Evolutionary conservation across 75 land plant species (phyloP), one percentile per base, ranked within the genome.

Genomic region (Azolla pinnata): DNA sequence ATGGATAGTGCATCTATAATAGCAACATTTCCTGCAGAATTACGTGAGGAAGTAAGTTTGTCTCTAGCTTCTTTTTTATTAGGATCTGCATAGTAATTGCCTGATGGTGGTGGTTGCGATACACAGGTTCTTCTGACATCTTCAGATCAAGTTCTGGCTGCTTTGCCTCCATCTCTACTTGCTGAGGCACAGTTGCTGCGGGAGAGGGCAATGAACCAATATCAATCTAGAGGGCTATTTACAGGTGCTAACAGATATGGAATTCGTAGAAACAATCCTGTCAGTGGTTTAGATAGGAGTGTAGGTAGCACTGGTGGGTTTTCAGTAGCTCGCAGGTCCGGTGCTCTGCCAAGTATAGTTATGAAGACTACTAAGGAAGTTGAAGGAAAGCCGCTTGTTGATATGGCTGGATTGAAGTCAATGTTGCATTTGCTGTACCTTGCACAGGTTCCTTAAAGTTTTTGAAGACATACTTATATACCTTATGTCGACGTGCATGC

Each of bases 1-100:
- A 75, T 75, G 77, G 77, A 75, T 59, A 69, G 62, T 75, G 77
- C 77, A 29, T 75, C 77, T 8, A 69, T 75, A 29, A 75, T 75
- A 72, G 77, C 77, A 19, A 75, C 77, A 28, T 75, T 75, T 28
- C 77, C 77, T 0, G 73, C 74, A 31, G 77, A 75, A 32, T 48
- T 75, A 54, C 72, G 77, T 42, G 77, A 75, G 42, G 77, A 73
- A 67, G 77, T 75, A 34, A 21, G 4, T 64, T 12, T 19, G 0
- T 27, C 19, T 26, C 33, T 29, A 2, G 16, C 17, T 8, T 34
- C 35, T 2, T 59, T 2, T 4, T 52, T 52, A 25, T 25, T 26
- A 4, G 24, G 18, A 29, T 18, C 14, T 52, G 54, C 29, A 25
- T 25, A 52, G 54, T 29, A 16, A 3, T 4, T 20, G 20, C 50